These are phyloP conservation scores for Glycyrrhiza uralensis DNA, from an alignment of 306 rosid genomes.

Conservation along the genomic window DNA sequence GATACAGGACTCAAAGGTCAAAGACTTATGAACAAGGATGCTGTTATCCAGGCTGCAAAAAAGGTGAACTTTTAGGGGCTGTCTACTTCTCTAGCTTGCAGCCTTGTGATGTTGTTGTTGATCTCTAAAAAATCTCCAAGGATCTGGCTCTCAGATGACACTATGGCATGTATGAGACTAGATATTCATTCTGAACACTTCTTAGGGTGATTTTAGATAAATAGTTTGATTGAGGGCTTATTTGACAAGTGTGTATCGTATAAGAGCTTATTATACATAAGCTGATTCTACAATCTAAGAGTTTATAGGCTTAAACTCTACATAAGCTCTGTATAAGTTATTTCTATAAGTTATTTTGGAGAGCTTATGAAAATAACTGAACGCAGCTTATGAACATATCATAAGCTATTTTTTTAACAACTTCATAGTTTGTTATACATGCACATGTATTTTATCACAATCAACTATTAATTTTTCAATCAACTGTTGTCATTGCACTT, in stretches of 20 bases:
- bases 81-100: background rate
- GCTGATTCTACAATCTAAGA: no score
- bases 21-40: conserved; percentile 73
- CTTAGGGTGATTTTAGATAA: no score
- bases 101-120: background rate
- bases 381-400: no score
- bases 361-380: no score
- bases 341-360: no score
- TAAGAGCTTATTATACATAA: no score
- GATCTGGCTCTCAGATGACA: background rate
- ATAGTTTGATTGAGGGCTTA: no score
- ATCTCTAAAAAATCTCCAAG: background rate
- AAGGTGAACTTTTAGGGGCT: conserved; percentile 40
- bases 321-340: no score
- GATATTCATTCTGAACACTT: background rate
- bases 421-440: background rate
- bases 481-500: background rate
- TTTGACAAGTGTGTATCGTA: no score
- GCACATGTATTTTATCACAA: background rate
- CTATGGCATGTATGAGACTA: background rate
- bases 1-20: conserved; percentile 83
- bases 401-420: no score
- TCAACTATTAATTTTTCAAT: background rate
- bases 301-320: no score
- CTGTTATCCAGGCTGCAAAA: conserved; percentile 70